Conservation (phyloP, 306 rosid species). For the Prinsepia uniflora region DNA sequence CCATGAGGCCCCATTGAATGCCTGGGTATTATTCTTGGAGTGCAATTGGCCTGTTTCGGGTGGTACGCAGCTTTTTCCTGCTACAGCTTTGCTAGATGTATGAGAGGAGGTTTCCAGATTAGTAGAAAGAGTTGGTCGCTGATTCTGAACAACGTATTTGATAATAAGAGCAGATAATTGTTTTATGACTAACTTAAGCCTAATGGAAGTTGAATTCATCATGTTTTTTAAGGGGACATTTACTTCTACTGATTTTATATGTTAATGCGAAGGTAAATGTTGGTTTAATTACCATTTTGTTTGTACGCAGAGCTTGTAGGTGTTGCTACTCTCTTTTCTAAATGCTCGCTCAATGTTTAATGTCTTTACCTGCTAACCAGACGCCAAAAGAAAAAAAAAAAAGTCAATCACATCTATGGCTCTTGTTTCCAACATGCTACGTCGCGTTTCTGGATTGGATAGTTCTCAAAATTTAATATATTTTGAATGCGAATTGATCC, state of each 20-base stretch:
- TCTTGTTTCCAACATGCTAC: too few relatives aligned
- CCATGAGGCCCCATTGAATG: conserved; percentile 1
- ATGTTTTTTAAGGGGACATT: not conserved
- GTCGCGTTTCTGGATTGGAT: too few relatives aligned
- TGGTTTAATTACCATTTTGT: not conserved
- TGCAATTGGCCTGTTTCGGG: conserved; percentile 7
- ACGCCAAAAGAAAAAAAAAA: too few relatives aligned
- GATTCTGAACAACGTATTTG: not conserved
- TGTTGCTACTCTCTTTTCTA: not conserved
- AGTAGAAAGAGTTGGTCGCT: not conserved
- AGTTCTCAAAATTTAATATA: too few relatives aligned
- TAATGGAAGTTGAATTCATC: not conserved
- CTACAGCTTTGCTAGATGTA: not conserved
- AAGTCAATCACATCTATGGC: too few relatives aligned
- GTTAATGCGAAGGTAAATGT: not conserved
- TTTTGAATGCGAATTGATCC: too few relatives aligned
- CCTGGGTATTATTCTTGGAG: conserved; percentile 7
- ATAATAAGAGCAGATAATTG: not conserved
- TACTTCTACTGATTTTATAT: not conserved
- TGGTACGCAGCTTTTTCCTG: conserved; percentile 7
- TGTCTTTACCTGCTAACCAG: not conserved
- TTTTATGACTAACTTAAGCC: not conserved
- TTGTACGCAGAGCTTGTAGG: too few relatives aligned
- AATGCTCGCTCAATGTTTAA: not conserved
- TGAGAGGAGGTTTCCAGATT: not conserved